Percentiles rank a stretch among this genome's conserved stretches.
phyloP scores from a whole-genome alignment of 768 basidiomycete genomes.

The Lepiota brunneoincarnata region DNA sequence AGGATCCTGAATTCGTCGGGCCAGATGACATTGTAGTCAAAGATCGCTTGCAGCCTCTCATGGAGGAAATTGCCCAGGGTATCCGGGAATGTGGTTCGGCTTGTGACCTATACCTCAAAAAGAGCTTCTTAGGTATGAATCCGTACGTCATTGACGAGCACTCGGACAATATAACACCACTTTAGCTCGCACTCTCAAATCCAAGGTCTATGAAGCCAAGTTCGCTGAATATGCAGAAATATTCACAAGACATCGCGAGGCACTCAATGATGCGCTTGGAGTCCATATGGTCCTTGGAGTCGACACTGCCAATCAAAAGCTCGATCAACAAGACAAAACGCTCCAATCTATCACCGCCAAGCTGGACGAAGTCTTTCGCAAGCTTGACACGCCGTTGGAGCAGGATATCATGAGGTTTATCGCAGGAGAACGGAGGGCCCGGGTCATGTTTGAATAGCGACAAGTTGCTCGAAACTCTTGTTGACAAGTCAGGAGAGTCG shows the following conservation, averaged over 20 bases:
- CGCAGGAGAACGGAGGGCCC: constrained; percentile 35
- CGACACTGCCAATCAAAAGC: constrained; percentile 30
- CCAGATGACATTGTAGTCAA: constrained; percentile 29
- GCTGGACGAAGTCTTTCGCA: constrained; percentile 33
- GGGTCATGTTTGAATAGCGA: constrained; percentile 31
- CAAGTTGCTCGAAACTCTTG: constrained; percentile 26
- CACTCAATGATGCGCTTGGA: constrained; percentile 34
- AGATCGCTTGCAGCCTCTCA: constrained; percentile 26
- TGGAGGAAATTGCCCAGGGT: constrained; percentile 31
- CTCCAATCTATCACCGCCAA: constrained; percentile 26
- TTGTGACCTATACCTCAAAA: constrained; percentile 45
- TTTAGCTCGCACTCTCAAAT: constrained; percentile 34
- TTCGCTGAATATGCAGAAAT: constrained; percentile 28
- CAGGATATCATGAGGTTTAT: constrained; percentile 36
- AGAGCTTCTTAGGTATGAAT: constrained; percentile 34
- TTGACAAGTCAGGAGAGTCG: constrained; percentile 28
- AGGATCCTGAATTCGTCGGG: constrained; percentile 20
- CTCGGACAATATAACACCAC: background rate
- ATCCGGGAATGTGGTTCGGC: constrained; percentile 41
- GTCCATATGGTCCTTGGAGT: constrained; percentile 36
- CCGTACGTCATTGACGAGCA: background rate
- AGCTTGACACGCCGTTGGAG: constrained; percentile 37
- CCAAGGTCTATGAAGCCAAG: constrained; percentile 33
- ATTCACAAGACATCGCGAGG: constrained; percentile 33
- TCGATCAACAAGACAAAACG: constrained; percentile 19